Evolutionary conservation across 352 stramenopile genomes (phyloP).

Genomic region (Globisporangium ultimum): DNA sequence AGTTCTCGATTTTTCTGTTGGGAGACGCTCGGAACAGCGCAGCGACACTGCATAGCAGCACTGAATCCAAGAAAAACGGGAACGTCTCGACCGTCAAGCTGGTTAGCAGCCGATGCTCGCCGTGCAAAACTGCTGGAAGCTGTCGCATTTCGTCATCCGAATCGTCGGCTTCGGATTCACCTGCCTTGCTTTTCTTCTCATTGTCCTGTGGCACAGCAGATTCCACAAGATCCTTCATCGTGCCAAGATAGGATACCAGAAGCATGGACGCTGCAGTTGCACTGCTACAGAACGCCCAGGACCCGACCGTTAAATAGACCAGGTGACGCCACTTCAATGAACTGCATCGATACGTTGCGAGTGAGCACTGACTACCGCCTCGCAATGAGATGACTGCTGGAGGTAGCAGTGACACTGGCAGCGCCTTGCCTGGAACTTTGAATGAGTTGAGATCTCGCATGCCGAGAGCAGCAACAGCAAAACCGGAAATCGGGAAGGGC

Average conservation of each 20-base stretch:
- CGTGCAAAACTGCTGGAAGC: constrained; percentile 27
- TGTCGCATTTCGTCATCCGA: constrained; percentile 19
- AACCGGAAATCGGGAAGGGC: constrained; percentile 30
- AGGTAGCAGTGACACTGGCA: constrained; percentile 29
- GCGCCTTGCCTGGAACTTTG: constrained; percentile 9
- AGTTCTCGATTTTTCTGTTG: constrained; percentile 17
- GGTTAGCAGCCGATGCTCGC: constrained; percentile 63
- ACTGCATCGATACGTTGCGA: constrained; percentile 42
- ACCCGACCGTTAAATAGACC: constrained; percentile 52
- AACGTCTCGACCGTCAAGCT: constrained; percentile 63
- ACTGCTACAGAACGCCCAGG: constrained; percentile 40
- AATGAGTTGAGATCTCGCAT: neutral
- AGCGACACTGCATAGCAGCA: constrained; percentile 49
- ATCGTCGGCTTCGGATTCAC: constrained; percentile 28
- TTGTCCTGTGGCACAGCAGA: constrained; percentile 5
- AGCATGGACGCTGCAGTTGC: constrained; percentile 24
- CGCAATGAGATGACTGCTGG: constrained; percentile 29
- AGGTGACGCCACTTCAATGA: constrained; percentile 48
- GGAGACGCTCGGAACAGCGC: constrained; percentile 38
- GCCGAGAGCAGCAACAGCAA: neutral
- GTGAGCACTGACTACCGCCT: constrained; percentile 29
- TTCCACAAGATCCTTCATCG: constrained; percentile 42
- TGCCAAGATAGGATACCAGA: constrained; percentile 40
- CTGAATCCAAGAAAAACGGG: constrained; percentile 50
- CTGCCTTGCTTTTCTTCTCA: constrained; percentile 8